Evolutionary conservation across 805 yeast genomes (phyloP).

Genomic region (Ogataea degrootiae): DNA sequence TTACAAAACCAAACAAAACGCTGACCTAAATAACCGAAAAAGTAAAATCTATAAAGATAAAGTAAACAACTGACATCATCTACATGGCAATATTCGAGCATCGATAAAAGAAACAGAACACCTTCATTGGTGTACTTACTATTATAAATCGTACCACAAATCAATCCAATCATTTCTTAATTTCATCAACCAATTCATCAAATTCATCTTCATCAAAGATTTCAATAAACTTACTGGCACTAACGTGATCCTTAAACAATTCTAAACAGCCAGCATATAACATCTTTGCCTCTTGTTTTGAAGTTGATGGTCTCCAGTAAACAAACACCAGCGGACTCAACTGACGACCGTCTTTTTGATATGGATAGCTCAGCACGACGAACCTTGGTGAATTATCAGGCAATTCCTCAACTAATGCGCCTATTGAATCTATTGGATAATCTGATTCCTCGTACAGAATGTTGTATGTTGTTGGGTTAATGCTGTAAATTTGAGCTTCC

Average conservation of each 20-base stretch:
- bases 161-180: constrained; percentile 12
- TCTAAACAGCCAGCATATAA: constrained; percentile 89
- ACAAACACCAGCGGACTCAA: constrained; percentile 70
- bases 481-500: constrained; percentile 59
- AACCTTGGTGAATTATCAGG: constrained; percentile 83
- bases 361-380: constrained; percentile 71
- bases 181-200: constrained; percentile 45
- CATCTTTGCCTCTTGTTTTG: constrained; percentile 82
- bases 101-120: too few relatives aligned
- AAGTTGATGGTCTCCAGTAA: constrained; percentile 86
- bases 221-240: constrained; percentile 61
- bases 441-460: constrained; percentile 40
- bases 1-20: too few relatives aligned
- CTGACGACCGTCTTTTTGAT: constrained; percentile 67
- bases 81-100: neutral
- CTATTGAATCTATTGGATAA: constrained; percentile 33
- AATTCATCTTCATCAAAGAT: constrained; percentile 67
- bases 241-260: constrained; percentile 70
- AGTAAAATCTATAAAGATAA: too few relatives aligned
- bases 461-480: constrained; percentile 52
- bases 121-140: too few relatives aligned
- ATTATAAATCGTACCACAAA: neutral
- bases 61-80: neutral
- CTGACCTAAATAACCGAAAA: too few relatives aligned
- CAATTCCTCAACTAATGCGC: constrained; percentile 56